Evolutionary conservation across 768 basidiomycete genomes (phyloP), one percentile per base, ranked within the genome.

Genomic region (Lactarius quietus): DNA sequence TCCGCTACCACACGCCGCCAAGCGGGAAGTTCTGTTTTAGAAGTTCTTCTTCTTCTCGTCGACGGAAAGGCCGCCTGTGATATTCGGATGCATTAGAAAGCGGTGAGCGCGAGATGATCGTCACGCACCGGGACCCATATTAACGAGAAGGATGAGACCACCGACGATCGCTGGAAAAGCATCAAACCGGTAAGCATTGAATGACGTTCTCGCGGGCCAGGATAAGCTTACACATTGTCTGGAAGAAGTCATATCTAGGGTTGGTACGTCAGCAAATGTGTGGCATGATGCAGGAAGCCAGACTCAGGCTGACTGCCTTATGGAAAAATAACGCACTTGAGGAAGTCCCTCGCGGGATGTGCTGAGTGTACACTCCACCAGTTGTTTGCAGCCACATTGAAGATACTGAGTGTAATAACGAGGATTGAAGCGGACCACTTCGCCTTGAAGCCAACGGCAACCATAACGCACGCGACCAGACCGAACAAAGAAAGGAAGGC

Each of bases 1-100:
- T 53, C 36, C 48, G 28, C 59, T 18, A 43, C 36, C 52, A 38
- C 57, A 31, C 33, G 58, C 36, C 39, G 43, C 56, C 36, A 14
- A 26, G 33, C 29, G 18, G 38, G 48, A 7, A 29, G 3, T 8
- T 12, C 36, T 29, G n/a, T 54, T 53, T 67, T 65, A 93, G 71
- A 84, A 94, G 26, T 88, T 93, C 84, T 98, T 98, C 84, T 99
- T 99, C 84, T 98, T 98, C 83, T 98, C 95, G 78, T 98, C 97
- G 67, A 98, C 92, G 4, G 95, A 98, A 67, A 98, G 83, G 68
- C 95, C 96, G 66, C 97, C 90, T 90, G 58, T 1, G 51, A 55
- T 10, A 64, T 52, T 23, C 67, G 54, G 60, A 48, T 43, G 38
- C 65, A n/a, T 71, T 59, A 6, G 64, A 63, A 12, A 20, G 12